Percentiles rank a stretch among this genome's conserved stretches.
phyloP scores from a whole-genome alignment of 495 filamentous ascomycete genomes.

The Penicillium nucicola region DNA sequence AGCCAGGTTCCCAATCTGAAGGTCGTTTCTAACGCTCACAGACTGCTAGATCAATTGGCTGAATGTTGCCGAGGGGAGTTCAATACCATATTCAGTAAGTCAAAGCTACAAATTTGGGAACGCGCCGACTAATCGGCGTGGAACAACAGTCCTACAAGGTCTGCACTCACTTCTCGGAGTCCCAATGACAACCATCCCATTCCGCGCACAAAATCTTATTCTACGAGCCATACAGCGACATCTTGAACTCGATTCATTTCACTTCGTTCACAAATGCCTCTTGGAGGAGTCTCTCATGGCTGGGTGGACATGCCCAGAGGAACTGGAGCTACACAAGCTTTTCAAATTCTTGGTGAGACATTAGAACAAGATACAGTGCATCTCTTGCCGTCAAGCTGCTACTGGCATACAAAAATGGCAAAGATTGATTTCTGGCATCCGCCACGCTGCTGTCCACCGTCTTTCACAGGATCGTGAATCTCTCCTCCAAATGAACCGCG shows the following conservation, averaged over 20 bases:
- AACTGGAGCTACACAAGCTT: background rate
- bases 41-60: too few relatives aligned
- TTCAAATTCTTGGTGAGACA: background rate
- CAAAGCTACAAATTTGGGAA: too few relatives aligned
- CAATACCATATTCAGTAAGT: too few relatives aligned
- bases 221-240: background rate
- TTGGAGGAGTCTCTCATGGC: background rate
- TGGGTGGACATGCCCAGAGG: background rate
- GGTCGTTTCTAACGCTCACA: too few relatives aligned
- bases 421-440: background rate
- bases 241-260: background rate
- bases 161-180: background rate
- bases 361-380: background rate
- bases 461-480: background rate
- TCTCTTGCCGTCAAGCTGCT: background rate
- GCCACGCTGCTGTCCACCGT: conserved; percentile 3
- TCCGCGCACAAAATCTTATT: background rate
- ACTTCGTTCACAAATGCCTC: background rate
- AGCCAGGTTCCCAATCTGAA: too few relatives aligned
- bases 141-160: too few relatives aligned
- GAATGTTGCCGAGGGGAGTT: too few relatives aligned
- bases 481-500: background rate
- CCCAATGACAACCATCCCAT: background rate
- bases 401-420: background rate
- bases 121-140: too few relatives aligned